Evolutionary conservation across 805 yeast genomes (phyloP).

Genomic region (Teunomyces panamensis): DNA sequence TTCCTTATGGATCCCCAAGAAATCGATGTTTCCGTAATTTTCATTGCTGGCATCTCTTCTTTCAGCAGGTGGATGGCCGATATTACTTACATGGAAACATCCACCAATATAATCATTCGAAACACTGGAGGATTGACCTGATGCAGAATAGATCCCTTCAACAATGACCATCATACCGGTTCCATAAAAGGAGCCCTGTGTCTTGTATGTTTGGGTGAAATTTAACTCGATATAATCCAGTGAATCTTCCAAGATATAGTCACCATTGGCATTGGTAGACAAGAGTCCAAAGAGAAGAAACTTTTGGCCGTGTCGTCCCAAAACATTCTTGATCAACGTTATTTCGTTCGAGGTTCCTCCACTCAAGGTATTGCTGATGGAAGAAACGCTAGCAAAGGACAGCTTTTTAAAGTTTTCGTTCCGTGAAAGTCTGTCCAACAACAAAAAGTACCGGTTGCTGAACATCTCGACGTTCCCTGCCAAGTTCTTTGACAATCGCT

Average conservation of each 20-base stretch:
- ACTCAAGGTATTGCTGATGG: slow-evolving; percentile 26
- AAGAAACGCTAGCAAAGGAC: slow-evolving; percentile 41
- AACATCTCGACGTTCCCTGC: slow-evolving; percentile 38
- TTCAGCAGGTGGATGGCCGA: slow-evolving; percentile 90
- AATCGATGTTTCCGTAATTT: slow-evolving; percentile 76
- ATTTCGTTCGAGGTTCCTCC: slow-evolving; percentile 31
- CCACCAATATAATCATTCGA: slow-evolving; percentile 35
- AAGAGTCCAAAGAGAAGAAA: slow-evolving; percentile 80
- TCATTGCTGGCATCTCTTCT: slow-evolving; percentile 62
- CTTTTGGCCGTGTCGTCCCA: slow-evolving; percentile 78
- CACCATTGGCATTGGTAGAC: slow-evolving; percentile 58
- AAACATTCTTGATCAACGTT: slow-evolving; percentile 74
- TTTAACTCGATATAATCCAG: slow-evolving; percentile 73
- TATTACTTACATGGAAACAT: slow-evolving; percentile 65
- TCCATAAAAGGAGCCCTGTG: slow-evolving; percentile 63
- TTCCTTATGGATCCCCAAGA: slow-evolving; percentile 44
- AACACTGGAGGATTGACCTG: slow-evolving; percentile 43
- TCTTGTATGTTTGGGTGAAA: slow-evolving; percentile 56
- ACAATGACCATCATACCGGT: slow-evolving; percentile 76
- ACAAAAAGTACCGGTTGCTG: slow-evolving; percentile 54
- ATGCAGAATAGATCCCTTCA: slow-evolving; percentile 80
- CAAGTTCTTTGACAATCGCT: slow-evolving; percentile 13
- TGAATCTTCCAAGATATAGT: slow-evolving; percentile 77
- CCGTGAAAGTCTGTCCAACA: slow-evolving; percentile 69
- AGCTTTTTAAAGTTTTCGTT: slow-evolving; percentile 69